phyloP scores from a whole-genome alignment of 2,329 filamentous ascomycete genomes.

The Cercospora brassicicola region DNA sequence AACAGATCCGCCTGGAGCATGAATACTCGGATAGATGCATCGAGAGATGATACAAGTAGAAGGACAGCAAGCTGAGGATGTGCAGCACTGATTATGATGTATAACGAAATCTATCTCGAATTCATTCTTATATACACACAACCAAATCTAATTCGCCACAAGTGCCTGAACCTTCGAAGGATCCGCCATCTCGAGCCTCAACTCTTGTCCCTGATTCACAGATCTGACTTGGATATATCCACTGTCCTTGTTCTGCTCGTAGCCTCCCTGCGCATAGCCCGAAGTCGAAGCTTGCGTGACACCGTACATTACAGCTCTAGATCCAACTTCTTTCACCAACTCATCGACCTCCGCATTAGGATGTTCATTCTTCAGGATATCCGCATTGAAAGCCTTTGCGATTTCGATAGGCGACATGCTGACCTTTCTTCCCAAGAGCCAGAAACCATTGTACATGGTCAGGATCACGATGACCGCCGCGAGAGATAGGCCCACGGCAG shows the following conservation, averaged over 20 bases:
- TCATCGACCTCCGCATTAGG: neutral
- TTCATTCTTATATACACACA: neutral
- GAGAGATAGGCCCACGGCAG: neutral
- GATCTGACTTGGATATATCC: neutral
- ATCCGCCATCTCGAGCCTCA: neutral
- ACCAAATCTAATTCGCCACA: neutral
- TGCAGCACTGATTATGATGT: neutral
- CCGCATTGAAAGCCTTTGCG: neutral
- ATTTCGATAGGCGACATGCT: neutral
- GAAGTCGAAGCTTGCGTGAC: neutral
- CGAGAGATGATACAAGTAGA: neutral
- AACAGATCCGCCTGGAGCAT: neutral
- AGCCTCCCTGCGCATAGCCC: neutral
- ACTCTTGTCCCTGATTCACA: neutral
- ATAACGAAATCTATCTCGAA: neutral
- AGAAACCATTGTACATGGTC: neutral
- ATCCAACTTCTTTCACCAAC: neutral
- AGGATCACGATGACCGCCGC: neutral
- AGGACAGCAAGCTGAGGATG: neutral
- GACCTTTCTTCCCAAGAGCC: neutral
- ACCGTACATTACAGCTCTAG: neutral
- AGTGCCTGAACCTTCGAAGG: neutral
- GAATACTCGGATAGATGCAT: neutral
- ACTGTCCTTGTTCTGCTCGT: neutral
- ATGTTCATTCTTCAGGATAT: neutral